These are phyloP conservation scores for Neurospora tetraspora DNA, from an alignment of 495 filamentous ascomycete genomes.

Conservation along the genomic window DNA sequence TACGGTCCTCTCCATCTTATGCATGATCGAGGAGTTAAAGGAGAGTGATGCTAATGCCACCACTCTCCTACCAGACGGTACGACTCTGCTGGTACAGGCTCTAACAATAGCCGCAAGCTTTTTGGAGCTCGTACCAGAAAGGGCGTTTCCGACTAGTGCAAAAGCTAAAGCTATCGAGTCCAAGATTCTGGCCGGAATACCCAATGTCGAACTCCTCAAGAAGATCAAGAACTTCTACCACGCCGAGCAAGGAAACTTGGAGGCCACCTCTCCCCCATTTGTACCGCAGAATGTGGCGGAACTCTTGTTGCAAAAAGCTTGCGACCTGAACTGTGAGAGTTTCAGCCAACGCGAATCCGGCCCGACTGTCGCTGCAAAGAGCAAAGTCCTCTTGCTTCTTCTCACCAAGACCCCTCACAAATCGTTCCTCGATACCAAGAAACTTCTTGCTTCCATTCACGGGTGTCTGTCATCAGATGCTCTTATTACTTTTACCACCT, in stretches of 20 bases:
- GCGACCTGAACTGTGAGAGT: conserved; percentile 40
- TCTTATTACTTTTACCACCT: conserved; percentile 34
- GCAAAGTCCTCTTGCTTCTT: conserved; percentile 46
- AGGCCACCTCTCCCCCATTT: conserved; percentile 46
- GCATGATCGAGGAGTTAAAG: conserved; percentile 44
- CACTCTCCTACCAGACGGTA: background rate
- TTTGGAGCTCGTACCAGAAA: conserved; percentile 58
- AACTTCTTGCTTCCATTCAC: conserved; percentile 48
- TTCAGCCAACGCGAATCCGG: conserved; percentile 27
- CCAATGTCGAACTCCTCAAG: conserved; percentile 46
- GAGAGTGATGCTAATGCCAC: conserved; percentile 9
- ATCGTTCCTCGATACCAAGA: conserved; percentile 40
- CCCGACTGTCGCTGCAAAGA: conserved; percentile 31
- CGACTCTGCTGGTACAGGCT: conserved; percentile 25
- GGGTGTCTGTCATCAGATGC: conserved; percentile 24
- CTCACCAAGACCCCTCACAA: conserved; percentile 46
- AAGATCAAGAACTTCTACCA: conserved; percentile 57
- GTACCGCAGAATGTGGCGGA: conserved; percentile 44
- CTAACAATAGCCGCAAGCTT: conserved; percentile 46
- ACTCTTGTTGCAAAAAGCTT: conserved; percentile 52
- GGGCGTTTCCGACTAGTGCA: conserved; percentile 47
- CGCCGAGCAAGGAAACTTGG: conserved; percentile 44
- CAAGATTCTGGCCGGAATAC: conserved; percentile 19
- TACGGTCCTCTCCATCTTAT: conserved; percentile 54
- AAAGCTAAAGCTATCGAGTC: conserved; percentile 17